phyloP scores from a whole-genome alignment of 306 rosid species.

The Corylus americana region DNA sequence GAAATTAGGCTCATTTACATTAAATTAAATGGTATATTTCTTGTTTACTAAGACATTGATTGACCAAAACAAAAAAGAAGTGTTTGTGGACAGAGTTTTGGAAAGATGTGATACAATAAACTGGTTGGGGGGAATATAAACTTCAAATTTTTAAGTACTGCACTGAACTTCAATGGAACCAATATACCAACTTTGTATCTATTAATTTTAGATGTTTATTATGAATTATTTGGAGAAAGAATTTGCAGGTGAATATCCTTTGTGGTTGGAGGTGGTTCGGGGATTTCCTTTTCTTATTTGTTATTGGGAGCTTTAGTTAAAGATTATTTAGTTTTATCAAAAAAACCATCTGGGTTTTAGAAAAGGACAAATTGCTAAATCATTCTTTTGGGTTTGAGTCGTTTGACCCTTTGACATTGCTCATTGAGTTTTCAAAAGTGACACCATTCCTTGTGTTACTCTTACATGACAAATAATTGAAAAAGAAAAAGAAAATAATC shows the following conservation, averaged over 20 bases:
- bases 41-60: background rate
- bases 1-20: background rate
- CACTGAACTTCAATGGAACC: background rate
- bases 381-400: too few relatives aligned
- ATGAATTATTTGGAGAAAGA: background rate
- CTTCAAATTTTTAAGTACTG: background rate
- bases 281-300: background rate
- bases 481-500: too few relatives aligned
- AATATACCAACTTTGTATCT: background rate
- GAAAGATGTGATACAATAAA: background rate
- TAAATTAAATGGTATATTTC: background rate
- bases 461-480: too few relatives aligned
- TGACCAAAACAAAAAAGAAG: background rate
- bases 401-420: too few relatives aligned
- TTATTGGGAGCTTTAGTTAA: background rate
- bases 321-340: too few relatives aligned
- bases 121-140: background rate
- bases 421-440: too few relatives aligned
- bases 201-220: background rate
- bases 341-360: too few relatives aligned
- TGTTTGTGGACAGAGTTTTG: background rate
- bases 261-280: background rate
- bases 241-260: background rate
- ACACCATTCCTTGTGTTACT: too few relatives aligned
- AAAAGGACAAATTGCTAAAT: too few relatives aligned